phyloP scores from a whole-genome alignment of 1,284 basidiomycete genomes.

The Trametes polyzona region DNA sequence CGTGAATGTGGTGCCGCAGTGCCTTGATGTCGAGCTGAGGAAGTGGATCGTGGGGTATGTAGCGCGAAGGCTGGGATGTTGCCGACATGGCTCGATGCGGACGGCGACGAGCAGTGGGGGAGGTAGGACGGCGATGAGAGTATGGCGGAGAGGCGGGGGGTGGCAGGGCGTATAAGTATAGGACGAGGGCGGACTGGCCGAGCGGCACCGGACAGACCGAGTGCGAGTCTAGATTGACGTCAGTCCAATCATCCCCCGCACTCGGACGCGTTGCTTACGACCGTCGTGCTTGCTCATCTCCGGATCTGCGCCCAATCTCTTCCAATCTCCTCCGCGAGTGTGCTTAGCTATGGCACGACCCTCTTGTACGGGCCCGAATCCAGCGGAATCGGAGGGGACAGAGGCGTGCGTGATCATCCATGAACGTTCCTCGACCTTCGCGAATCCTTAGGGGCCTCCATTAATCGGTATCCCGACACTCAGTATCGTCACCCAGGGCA shows the following conservation, averaged over 20 bases:
- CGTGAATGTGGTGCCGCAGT: conserved; percentile 22
- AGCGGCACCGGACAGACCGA: conserved; percentile 12
- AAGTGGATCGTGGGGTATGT: conserved; percentile 24
- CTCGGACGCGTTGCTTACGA: neutral
- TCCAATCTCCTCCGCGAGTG: neutral
- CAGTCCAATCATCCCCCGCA: no score
- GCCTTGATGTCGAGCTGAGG: conserved; percentile 24
- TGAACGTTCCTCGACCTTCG: neutral
- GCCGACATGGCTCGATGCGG: neutral
- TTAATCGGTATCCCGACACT: no score
- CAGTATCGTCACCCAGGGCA: no score
- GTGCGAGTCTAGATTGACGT: conserved; percentile 18
- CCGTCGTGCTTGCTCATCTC: neutral
- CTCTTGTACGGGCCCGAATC: neutral
- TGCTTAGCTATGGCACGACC: no score
- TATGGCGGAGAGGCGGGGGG: neutral
- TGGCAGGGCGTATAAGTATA: conserved; percentile 1
- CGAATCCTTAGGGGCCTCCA: neutral
- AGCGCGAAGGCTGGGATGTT: conserved; percentile 13
- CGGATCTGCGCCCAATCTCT: neutral
- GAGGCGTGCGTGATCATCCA: neutral
- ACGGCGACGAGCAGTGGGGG: neutral
- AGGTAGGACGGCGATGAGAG: neutral
- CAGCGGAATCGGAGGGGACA: neutral
- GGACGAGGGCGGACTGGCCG: neutral